phyloP scores from a whole-genome alignment of 768 basidiomycete genomes.

The Sutorius australiensis region DNA sequence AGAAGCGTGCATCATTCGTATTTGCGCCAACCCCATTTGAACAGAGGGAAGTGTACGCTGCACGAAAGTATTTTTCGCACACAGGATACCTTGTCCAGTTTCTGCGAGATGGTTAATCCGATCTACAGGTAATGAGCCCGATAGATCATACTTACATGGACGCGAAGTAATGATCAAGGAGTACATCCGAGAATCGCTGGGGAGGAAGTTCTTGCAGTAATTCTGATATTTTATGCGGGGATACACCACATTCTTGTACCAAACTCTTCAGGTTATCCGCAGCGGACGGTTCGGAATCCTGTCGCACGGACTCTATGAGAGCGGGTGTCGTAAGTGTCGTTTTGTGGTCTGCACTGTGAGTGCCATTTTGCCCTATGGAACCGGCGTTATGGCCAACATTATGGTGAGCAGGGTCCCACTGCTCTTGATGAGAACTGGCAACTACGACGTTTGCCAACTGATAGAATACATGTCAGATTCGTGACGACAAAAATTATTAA shows the following conservation, averaged over 20 bases:
- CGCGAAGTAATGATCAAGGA: conserved; percentile 79
- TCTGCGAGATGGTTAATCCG: conserved; percentile 36
- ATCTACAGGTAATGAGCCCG: neutral
- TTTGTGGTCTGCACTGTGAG: conserved; percentile 27
- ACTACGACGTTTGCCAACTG: conserved; percentile 56
- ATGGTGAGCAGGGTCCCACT: conserved; percentile 24
- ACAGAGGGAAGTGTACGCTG: conserved; percentile 64
- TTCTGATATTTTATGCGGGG: conserved; percentile 86
- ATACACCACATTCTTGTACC: conserved; percentile 89
- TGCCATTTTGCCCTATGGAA: conserved; percentile 21
- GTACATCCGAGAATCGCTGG: conserved; percentile 64
- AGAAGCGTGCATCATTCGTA: conserved; percentile 74
- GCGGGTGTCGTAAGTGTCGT: conserved; percentile 25
- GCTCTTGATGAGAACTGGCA: conserved; percentile 33
- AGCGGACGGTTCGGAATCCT: conserved; percentile 47
- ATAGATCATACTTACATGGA: conserved; percentile 50
- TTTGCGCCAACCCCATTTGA: conserved; percentile 59
- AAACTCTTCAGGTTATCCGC: conserved; percentile 82
- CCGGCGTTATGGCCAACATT: conserved; percentile 7
- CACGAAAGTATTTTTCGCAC: conserved; percentile 78
- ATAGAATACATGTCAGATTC: conserved; percentile 20
- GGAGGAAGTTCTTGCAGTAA: conserved; percentile 86
- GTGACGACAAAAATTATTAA: conserved; percentile 11
- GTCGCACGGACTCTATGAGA: conserved; percentile 41
- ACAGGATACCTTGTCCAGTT: conserved; percentile 95